Percentiles rank a stretch among this genome's conserved stretches.
Conservation (phyloP, 2,329 filamentous ascomycete species). For the Ciborinia camelliae region DNA sequence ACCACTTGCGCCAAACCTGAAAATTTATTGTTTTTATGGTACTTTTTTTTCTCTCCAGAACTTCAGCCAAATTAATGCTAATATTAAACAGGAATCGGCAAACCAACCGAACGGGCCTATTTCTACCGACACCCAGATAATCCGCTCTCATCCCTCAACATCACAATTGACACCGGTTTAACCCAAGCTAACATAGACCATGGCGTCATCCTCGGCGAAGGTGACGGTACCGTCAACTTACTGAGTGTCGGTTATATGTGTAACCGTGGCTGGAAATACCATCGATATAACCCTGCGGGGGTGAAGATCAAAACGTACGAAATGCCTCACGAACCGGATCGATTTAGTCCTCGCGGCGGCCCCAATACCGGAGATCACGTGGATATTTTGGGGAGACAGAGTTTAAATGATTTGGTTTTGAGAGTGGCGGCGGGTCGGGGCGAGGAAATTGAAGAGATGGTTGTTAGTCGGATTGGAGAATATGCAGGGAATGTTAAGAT, state of each 20-base stretch:
- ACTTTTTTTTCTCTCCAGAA: slow-evolving; percentile 9
- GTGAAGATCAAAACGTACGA: slow-evolving; percentile 81
- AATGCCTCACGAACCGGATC: slow-evolving; percentile 94
- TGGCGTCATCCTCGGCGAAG: slow-evolving; percentile 92
- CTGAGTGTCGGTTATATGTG: slow-evolving; percentile 96
- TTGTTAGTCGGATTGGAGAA: slow-evolving; percentile 76
- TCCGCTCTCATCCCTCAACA: slow-evolving; percentile 64
- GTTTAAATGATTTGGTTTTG: slow-evolving; percentile 85
- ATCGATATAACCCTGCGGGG: slow-evolving; percentile 86
- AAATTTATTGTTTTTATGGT: slow-evolving; percentile 96
- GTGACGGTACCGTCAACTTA: slow-evolving; percentile 93
- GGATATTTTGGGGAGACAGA: slow-evolving; percentile 86
- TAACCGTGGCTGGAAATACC: slow-evolving; percentile 88
- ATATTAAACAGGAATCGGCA: slow-evolving; percentile 62
- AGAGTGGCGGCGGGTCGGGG: slow-evolving; percentile 83
- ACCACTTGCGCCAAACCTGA: slow-evolving; percentile 81
- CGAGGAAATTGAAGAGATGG: slow-evolving; percentile 69
- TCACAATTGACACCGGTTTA: slow-evolving; percentile 67
- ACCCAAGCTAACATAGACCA: slow-evolving; percentile 67
- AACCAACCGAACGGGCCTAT: slow-evolving; percentile 88
- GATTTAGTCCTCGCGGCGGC: slow-evolving; percentile 77
- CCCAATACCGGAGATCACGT: slow-evolving; percentile 83
- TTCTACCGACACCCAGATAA: slow-evolving; percentile 74
- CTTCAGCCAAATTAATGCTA: slow-evolving; percentile 4
- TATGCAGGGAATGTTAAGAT: slow-evolving; percentile 84